Evolutionary conservation across 148 eudicot genomes (phyloP).

Genomic region (Camellia japonica): DNA sequence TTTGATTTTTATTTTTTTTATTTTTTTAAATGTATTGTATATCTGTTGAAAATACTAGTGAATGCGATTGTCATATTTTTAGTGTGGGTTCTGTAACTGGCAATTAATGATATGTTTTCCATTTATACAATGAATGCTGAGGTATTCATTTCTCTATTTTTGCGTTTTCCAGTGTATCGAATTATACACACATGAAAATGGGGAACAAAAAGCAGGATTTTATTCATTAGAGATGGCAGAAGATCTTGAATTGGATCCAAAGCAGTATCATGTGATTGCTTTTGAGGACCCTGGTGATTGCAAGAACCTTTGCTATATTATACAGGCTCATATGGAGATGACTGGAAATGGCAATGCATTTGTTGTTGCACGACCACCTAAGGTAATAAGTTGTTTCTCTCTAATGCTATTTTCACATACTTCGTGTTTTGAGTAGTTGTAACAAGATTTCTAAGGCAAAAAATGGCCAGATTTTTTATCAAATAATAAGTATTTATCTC

Average conservation of each 20-base stretch:
- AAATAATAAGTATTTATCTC: not conserved
- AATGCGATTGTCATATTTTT: too few species aligned
- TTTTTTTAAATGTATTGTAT: not conserved
- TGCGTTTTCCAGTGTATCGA: conserved; percentile 72
- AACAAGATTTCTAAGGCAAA: not conserved
- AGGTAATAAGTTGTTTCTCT: conserved; percentile 40
- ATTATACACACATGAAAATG: conserved; percentile 62
- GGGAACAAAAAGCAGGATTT: conserved; percentile 62
- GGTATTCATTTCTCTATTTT: not conserved
- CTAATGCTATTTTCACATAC: not conserved
- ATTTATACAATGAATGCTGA: not conserved
- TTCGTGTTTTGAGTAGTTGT: not conserved
- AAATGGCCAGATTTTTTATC: not conserved
- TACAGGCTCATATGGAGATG: conserved; percentile 85
- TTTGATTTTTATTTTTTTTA: not conserved
- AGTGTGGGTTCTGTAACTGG: not conserved
- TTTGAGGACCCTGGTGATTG: conserved; percentile 79
- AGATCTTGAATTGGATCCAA: conserved; percentile 92
- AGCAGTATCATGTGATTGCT: conserved; percentile 81
- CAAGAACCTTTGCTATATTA: conserved; percentile 74
- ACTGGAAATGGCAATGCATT: conserved; percentile 83
- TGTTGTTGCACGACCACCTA: conserved; percentile 74
- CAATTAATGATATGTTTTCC: not conserved
- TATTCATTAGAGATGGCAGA: conserved; percentile 86
- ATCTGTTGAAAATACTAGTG: not conserved